Base-by-base conservation (phyloP, 139 green algal genomes). In the Gonium pectorale region DNA sequence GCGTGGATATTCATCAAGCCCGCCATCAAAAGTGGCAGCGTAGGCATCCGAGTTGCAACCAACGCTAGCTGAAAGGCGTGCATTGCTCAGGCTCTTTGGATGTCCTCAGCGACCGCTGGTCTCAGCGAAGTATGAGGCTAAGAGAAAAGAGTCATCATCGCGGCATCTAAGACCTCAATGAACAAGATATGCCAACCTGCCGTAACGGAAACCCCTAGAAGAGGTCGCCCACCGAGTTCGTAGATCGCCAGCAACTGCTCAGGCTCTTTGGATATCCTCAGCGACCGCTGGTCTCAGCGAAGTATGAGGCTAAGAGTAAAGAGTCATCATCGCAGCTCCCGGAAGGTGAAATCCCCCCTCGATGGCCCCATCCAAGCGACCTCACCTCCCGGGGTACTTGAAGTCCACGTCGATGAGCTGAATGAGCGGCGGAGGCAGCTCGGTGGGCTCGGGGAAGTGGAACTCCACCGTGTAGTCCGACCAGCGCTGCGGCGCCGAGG, bases 371-470 rank as follows among this genome's bases (percentile, higher is more conserved):
- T n/a, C n/a, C n/a, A 44, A 67, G 3, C 59, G 5, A 15, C 7
- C 87, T 11, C 56, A 93, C 89, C 90, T 83, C n/a, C 92, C 92
- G 4, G 98, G 98, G 91, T 99, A 99, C 87, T 96, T 94, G 93
- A 99, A 99, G 90, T 92, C 87, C 41, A 93, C 96, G 77, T 99
- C 97, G 49, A 97, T 96, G 43, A 96, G 88, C 92, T 97, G 92
- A 63, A 96, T 94, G 60, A 99, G 92, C 29, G 97, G 95, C 38
- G 97, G 94, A 29, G 94, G 91, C 44, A 99, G 93, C 88, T 98
- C 96, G 0, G 95, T 98, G 22, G 97, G 97, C 88, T 97, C 93
- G 1, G 98, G 98, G 92, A 99, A 99, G 85, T 97, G 89, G 91
- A 99, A 99, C 60, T 96, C 75, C 35, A 90, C 87, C 21, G 83